Evolutionary conservation across 441 rosid genomes (phyloP).

Genomic region (Gossypium lobatum): DNA sequence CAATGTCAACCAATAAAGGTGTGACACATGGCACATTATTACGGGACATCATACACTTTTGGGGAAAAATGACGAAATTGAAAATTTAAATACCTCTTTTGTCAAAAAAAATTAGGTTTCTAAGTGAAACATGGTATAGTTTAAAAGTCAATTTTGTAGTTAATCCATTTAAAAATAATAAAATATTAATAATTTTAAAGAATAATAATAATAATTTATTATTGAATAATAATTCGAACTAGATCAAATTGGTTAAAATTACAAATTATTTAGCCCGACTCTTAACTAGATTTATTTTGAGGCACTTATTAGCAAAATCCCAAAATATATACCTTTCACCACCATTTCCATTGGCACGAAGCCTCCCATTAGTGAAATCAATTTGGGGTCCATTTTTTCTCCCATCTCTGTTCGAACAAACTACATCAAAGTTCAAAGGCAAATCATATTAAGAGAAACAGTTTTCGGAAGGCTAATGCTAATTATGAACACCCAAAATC

Average conservation of each 20-base stretch:
- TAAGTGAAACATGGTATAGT: too few relatives aligned
- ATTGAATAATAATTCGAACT: too few relatives aligned
- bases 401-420: constrained; percentile 70
- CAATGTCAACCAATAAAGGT: too few relatives aligned
- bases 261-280: neutral
- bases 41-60: too few relatives aligned
- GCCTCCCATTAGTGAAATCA: constrained; percentile 57
- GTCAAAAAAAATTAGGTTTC: too few relatives aligned
- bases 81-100: too few relatives aligned
- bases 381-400: constrained; percentile 14
- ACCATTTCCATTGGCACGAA: constrained; percentile 75
- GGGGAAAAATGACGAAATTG: too few relatives aligned
- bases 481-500: neutral
- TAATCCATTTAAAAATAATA: too few relatives aligned
- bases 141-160: too few relatives aligned
- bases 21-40: too few relatives aligned
- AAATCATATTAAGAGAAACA: constrained; percentile 1
- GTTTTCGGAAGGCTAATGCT: neutral
- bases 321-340: constrained; percentile 53
- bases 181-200: too few relatives aligned
- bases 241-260: neutral
- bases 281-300: neutral
- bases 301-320: neutral
- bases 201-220: too few relatives aligned
- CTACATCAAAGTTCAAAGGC: constrained; percentile 36